These are phyloP conservation scores for Curvularia lunata DNA, from an alignment of 2,329 filamentous ascomycete genomes.

Conservation along the genomic window DNA sequence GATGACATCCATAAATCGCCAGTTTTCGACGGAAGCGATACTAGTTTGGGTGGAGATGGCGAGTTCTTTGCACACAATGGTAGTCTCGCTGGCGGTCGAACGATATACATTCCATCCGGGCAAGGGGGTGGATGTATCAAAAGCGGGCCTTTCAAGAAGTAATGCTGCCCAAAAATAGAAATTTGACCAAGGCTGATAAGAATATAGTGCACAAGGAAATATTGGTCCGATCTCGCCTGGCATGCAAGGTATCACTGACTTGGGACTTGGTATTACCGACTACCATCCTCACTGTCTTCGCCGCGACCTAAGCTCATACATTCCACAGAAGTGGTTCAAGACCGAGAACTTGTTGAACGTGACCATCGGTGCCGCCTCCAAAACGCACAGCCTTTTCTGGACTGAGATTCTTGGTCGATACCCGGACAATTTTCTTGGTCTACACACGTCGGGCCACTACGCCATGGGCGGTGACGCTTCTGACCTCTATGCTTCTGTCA, in stretches of 20 bases:
- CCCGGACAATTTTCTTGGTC: slow-evolving; percentile 6
- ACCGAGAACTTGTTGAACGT: slow-evolving; percentile 8
- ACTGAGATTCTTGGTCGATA: slow-evolving; percentile 11
- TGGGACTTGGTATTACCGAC: slow-evolving; percentile 4
- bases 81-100: slow-evolving; percentile 6
- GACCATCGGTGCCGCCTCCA: background rate
- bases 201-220: slow-evolving; percentile 2
- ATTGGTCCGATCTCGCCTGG: slow-evolving; percentile 10
- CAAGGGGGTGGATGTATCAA: slow-evolving; percentile 10
- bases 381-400: slow-evolving; percentile 8
- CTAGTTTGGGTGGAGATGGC: slow-evolving; percentile 11
- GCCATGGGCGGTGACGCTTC: slow-evolving; percentile 9
- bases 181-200: background rate
- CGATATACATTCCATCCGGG: slow-evolving; percentile 6
- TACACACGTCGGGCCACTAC: slow-evolving; percentile 9
- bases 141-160: slow-evolving; percentile 11
- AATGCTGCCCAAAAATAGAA: background rate
- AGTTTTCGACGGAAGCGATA: slow-evolving; percentile 8
- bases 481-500: slow-evolving; percentile 11
- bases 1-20: slow-evolving; percentile 7
- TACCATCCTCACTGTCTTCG: slow-evolving; percentile 10
- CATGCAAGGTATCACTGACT: slow-evolving; percentile 11
- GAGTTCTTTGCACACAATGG: slow-evolving; percentile 10
- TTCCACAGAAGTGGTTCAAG: slow-evolving; percentile 9
- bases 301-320: slow-evolving; percentile 7